These are phyloP conservation scores for Spencermartinsiella ligniputridi DNA, from an alignment of 1,139 yeast species.

Conservation along the genomic window DNA sequence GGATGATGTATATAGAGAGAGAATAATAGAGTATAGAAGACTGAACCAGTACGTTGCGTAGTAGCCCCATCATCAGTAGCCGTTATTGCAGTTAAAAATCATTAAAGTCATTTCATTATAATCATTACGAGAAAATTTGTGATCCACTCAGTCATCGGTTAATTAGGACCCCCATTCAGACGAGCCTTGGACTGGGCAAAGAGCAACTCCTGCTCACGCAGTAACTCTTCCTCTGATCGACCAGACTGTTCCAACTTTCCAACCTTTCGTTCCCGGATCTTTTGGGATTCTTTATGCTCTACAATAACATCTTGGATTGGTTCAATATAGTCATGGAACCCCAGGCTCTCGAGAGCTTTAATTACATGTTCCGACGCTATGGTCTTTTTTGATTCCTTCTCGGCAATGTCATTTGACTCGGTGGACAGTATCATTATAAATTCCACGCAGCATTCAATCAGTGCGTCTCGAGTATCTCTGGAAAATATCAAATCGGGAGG, in stretches of 20 bases:
- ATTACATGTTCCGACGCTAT: conserved; percentile 96
- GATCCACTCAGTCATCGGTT: background rate
- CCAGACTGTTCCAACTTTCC: conserved; percentile 94
- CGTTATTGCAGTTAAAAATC: too few relatives aligned
- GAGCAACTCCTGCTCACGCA: conserved; percentile 87
- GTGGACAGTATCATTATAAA: conserved; percentile 92
- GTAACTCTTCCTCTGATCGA: conserved; percentile 82
- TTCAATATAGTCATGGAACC: conserved; percentile 79
- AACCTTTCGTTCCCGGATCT: conserved; percentile 76
- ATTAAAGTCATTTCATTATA: background rate
- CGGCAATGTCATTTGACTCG: conserved; percentile 94
- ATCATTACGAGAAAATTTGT: background rate
- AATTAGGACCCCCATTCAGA: conserved; percentile 20
- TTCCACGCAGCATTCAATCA: conserved; percentile 93
- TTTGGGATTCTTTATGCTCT: conserved; percentile 84
- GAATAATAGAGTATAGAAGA: background rate
- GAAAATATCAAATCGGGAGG: conserved; percentile 84
- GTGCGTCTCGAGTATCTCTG: conserved; percentile 91
- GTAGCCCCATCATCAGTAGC: too few relatives aligned
- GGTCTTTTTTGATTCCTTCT: conserved; percentile 91
- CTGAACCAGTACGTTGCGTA: background rate
- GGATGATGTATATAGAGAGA: background rate
- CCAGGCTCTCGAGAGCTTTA: conserved; percentile 83
- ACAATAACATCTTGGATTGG: conserved; percentile 74
- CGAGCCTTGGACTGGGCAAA: conserved; percentile 81